These are phyloP conservation scores for Candida sanyiensis DNA, from an alignment of 805 yeast genomes.

Conservation along the genomic window DNA sequence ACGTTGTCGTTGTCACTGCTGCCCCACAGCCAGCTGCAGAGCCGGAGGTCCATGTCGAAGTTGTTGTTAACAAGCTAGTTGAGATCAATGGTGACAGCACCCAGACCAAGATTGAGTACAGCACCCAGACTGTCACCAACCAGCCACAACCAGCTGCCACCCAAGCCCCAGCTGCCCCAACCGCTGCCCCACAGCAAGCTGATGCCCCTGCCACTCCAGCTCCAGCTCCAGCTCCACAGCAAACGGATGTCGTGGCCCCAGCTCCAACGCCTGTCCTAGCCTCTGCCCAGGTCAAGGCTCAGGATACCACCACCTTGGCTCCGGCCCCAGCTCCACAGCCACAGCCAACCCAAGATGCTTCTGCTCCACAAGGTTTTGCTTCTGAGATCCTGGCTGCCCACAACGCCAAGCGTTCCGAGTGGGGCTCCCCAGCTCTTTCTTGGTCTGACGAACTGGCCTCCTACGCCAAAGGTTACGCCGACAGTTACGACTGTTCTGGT, in stretches of 20 bases:
- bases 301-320: conserved; percentile 7
- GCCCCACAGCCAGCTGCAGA: conserved; percentile 16
- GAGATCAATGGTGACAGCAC: conserved; percentile 19
- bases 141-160: conserved; percentile 12
- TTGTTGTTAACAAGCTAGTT: conserved; percentile 24
- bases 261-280: background rate
- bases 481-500: conserved; percentile 54
- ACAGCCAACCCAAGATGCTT: conserved; percentile 9
- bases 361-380: conserved; percentile 29
- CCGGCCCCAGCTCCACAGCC: conserved; percentile 8
- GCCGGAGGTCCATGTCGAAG: conserved; percentile 21
- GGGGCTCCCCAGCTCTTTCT: conserved; percentile 37
- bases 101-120: conserved; percentile 19
- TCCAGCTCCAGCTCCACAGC: conserved; percentile 1
- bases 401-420: conserved; percentile 45
- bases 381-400: conserved; percentile 41
- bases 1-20: conserved; percentile 24
- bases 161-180: conserved; percentile 16
- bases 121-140: conserved; percentile 18
- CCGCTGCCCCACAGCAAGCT: conserved; percentile 11
- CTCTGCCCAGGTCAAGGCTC: background rate
- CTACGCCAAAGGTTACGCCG: conserved; percentile 50
- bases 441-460: conserved; percentile 45
- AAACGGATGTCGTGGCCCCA: too few relatives aligned
- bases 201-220: conserved; percentile 18